Conservation (phyloP, 2,329 filamentous ascomycete species). For the Cladophialophora immunda region DNA sequence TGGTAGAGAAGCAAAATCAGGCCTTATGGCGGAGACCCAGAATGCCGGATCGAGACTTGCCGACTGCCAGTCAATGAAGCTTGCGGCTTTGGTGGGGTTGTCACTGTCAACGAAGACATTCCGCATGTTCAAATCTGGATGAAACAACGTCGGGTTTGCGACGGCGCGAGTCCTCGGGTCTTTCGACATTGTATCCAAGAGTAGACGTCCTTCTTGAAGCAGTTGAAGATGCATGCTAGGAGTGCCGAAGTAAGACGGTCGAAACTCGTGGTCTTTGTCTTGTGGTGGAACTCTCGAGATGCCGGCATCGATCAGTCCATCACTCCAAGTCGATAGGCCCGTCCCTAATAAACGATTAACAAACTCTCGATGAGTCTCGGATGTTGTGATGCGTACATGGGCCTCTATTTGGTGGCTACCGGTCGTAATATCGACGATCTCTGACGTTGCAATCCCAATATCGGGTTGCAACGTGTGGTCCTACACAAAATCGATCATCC, state of each 20-base stretch:
- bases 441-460: neutral
- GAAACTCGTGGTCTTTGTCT: conserved; percentile 19
- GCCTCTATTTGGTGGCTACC: neutral
- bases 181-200: conserved; percentile 2
- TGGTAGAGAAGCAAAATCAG: conserved; percentile 15
- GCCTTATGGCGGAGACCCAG: conserved; percentile 13
- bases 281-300: neutral
- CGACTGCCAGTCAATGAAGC: conserved; percentile 48
- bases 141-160: conserved; percentile 20
- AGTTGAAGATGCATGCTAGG: too few species aligned
- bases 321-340: neutral
- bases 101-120: conserved; percentile 47
- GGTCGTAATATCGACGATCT: too few species aligned
- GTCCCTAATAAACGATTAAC: neutral
- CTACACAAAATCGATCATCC: too few species aligned
- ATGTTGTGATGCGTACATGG: neutral
- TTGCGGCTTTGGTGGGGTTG: conserved; percentile 45
- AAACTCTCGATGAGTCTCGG: neutral
- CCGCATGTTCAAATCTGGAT: conserved; percentile 46
- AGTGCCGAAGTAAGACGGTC: neutral
- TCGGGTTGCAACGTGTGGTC: too few species aligned
- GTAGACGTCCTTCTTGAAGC: conserved; percentile 1
- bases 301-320: neutral
- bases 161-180: neutral
- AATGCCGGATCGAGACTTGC: conserved; percentile 46